Percentiles rank a stretch among this genome's conserved stretches.
phyloP scores from a whole-genome alignment of 345 rosid species.

The Pistacia integerrima region DNA sequence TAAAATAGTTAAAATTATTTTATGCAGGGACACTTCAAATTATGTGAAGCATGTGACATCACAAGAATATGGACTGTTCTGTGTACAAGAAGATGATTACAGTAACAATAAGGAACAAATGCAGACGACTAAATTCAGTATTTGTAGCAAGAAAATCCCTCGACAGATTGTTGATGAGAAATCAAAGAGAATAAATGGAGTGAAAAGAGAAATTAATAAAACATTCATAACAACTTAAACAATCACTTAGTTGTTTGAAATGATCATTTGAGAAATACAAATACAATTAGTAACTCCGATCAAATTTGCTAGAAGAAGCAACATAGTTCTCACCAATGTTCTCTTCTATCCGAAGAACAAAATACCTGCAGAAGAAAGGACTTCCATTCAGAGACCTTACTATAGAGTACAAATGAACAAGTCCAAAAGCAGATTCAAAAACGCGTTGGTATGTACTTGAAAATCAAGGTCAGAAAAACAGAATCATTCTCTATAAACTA shows the following conservation, averaged over 20 bases:
- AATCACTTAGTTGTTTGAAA: background rate
- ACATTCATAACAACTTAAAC: background rate
- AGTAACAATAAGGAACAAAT: background rate
- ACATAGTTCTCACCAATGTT: conserved; percentile 64
- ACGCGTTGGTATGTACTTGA: background rate
- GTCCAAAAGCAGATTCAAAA: background rate
- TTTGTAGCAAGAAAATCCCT: background rate
- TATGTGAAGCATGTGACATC: background rate
- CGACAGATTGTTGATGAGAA: background rate
- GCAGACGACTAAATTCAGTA: background rate
- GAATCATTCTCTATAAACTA: background rate
- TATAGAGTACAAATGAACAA: background rate
- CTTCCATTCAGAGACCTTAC: conserved; percentile 18
- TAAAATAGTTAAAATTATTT: background rate
- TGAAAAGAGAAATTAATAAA: background rate
- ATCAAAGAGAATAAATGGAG: background rate
- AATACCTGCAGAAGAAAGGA: conserved; percentile 74
- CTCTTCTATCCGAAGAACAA: conserved; percentile 98
- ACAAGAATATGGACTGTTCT: background rate
- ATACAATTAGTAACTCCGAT: conserved; percentile 6
- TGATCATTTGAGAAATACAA: background rate
- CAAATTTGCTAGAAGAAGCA: conserved; percentile 14
- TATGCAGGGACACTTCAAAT: background rate
- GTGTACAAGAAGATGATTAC: background rate
- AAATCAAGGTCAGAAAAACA: background rate